Evolutionary conservation across 2,329 filamentous ascomycete genomes (phyloP), one percentile per base, ranked within the genome.

Genomic region (Alternaria brassicae): DNA sequence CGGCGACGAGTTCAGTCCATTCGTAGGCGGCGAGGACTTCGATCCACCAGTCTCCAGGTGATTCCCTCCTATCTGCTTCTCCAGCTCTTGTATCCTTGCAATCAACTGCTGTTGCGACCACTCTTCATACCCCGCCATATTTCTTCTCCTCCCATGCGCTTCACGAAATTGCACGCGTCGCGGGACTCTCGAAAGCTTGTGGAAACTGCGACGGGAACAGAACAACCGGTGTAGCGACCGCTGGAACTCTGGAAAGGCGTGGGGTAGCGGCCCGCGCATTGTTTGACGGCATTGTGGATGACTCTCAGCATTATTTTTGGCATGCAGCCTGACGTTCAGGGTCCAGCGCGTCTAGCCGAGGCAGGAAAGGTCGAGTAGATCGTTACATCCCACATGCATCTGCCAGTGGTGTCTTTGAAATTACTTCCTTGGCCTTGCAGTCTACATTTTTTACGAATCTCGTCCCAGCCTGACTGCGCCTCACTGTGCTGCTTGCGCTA

Each of bases 61-160:
- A 23, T 12, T 37, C 10, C 27, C 15, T 32, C 50, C 56, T 10
- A 69, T 39, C 34, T 70, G 61, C 44, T 62, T 62, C 56, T 77
- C 75, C 45, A 77, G 28, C 44, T 77, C 72, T 53, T 72, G 63
- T 52, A 77, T 76, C 13, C 69, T 64, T 34, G 70, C 71, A 63
- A 77, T 72, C 59, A 77, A 59, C 55, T 76, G 72, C 56, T 75
- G 60, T 47, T 73, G 74, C 45, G 71, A 65, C 74, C 75, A 77
- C 51, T 68, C 56, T 48, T 69, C 70, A 60, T 77, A 77, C 53
- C 63, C 67, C 53, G 62, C 65, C 69, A 74, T 74, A 40, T 57
- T 61, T 52, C 23, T 23, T 58, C 48, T 61, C 54, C 51, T 57
- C 13, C 62, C 61, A 32, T 56, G 55, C 17, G 57, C 37, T 41